Evolutionary conservation across 2,329 filamentous ascomycete genomes (phyloP).

Genomic region (Talaromyces sp.): DNA sequence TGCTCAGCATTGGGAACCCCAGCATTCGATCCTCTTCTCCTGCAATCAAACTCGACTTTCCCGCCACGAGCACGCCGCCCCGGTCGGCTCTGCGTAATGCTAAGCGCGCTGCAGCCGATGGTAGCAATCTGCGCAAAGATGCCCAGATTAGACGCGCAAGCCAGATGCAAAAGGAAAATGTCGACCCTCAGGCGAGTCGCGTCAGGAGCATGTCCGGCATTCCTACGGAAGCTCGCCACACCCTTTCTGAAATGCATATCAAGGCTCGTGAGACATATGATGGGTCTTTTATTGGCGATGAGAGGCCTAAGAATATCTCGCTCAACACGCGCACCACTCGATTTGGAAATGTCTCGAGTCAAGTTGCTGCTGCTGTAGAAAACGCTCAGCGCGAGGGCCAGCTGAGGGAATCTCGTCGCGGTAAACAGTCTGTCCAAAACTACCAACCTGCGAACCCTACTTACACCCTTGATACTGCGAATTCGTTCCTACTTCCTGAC

Average conservation of each 20-base stretch:
- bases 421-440: conserved; percentile 18
- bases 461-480: conserved; percentile 30
- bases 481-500: conserved; percentile 58
- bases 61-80: conserved; percentile 27
- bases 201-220: conserved; percentile 15
- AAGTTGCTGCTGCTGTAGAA: conserved; percentile 34
- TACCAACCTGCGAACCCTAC: conserved; percentile 19
- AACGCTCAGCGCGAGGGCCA: conserved; percentile 32
- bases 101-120: conserved; percentile 20
- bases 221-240: conserved; percentile 37
- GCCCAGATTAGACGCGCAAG: conserved; percentile 36
- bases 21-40: conserved; percentile 37
- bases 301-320: conserved; percentile 40
- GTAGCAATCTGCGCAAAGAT: conserved; percentile 35
- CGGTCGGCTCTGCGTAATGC: conserved; percentile 25
- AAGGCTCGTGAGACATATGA: conserved; percentile 49
- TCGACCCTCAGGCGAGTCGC: conserved; percentile 32
- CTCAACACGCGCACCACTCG: conserved; percentile 49
- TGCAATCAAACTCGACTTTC: conserved; percentile 33
- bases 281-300: conserved; percentile 46
- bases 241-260: conserved; percentile 53
- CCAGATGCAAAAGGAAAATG: conserved; percentile 37
- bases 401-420: conserved; percentile 24
- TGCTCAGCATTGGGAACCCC: conserved; percentile 43
- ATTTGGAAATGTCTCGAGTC: conserved; percentile 45